Evolutionary conservation across 352 stramenopile genomes (phyloP), one percentile per base, ranked within the genome.

Genomic region (Globisporangium canariense): DNA sequence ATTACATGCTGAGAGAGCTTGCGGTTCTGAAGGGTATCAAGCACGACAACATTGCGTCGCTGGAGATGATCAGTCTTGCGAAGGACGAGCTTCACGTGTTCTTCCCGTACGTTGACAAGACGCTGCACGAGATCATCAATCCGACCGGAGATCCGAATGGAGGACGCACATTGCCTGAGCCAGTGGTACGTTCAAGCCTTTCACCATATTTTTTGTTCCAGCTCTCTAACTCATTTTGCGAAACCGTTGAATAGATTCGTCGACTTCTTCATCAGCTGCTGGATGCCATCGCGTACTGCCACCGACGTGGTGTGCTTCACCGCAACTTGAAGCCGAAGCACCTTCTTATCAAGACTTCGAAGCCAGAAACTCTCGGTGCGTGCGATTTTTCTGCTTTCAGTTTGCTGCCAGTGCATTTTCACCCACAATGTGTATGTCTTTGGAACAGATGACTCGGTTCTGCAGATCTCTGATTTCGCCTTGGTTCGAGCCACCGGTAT

Each of bases 1-100:
- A 97, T 61, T 97, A 97, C 66, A 97, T 97, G 90, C 76, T 97
- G 10, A 76, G 90, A 53, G 90, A 97, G 60, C 63, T 97, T 30
- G 89, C 90, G 13, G 90, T 97, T 28, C 64, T 97, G 11, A 90
- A 93, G 54, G 86, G 88, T 22, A 91, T 97, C 63, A 78, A 83
- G 56, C 90, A 97, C 49, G 83, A 90, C 45, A 79, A 97, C 73
- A 96, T 97, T 68, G 86, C 90, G 25, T 88, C 85, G 1, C 71
- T 97, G 45, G 84, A 96, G 58, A 83, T 94, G 66, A 94, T 97
- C 62, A 93, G 83, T 52, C 73, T 97, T 3, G 86, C 83, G 18
- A 83, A 90, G 40, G 86, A 96, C 54, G 86, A 96, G 52, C 81
- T 97, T 0, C 85, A 96, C 57, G 83, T 96, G 11, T 97, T 97